These are phyloP conservation scores for Claviceps humidiphila DNA, from an alignment of 2,329 filamentous ascomycete genomes.

Conservation along the genomic window DNA sequence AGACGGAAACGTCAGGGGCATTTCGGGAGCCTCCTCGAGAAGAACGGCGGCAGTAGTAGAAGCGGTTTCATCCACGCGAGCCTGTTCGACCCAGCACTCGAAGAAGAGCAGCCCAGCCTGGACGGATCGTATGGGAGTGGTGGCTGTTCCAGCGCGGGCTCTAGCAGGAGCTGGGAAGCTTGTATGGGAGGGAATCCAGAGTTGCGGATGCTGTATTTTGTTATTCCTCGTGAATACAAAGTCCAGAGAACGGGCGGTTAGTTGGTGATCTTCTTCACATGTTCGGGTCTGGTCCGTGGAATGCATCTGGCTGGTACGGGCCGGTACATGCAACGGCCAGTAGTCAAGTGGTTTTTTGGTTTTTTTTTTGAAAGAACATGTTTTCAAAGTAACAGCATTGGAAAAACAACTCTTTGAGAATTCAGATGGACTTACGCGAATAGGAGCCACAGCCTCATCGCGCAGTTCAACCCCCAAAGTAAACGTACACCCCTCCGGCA, in stretches of 20 bases:
- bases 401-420: too few relatives aligned
- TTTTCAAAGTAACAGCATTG: neutral
- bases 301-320: neutral
- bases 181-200: constrained; percentile 45
- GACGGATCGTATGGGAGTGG: constrained; percentile 38
- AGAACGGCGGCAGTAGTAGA: neutral
- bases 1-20: neutral
- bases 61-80: too few relatives aligned
- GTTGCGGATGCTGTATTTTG: constrained; percentile 37
- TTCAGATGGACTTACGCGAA: constrained; percentile 32
- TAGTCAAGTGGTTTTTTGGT: neutral
- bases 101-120: constrained; percentile 47
- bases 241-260: neutral
- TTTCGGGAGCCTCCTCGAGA: neutral
- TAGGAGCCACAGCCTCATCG: constrained; percentile 43
- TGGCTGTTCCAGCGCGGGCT: constrained; percentile 24
- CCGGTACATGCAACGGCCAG: neutral
- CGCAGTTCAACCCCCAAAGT: constrained; percentile 63
- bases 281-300: neutral
- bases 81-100: constrained; percentile 49
- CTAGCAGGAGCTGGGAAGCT: constrained; percentile 27
- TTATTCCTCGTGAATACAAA: neutral
- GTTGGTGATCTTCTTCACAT: neutral
- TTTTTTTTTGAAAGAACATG: neutral
- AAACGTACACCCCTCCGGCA: constrained; percentile 58